Base-by-base conservation (phyloP, 208 protist species). In the Acanthamoeba sp. region DNA sequence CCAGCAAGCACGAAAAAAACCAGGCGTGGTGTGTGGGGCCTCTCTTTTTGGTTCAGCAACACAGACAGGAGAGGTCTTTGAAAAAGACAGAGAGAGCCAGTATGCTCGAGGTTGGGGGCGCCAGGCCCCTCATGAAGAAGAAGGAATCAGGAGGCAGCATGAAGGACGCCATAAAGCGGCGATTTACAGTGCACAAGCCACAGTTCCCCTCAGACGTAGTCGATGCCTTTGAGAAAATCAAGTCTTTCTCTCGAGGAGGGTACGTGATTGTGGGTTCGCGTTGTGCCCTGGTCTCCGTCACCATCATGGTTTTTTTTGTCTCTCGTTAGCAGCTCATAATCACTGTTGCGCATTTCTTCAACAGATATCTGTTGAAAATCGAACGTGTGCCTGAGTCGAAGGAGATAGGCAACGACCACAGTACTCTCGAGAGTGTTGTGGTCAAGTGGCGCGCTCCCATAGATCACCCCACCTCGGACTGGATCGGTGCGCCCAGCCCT, bases 381-480 rank as follows among this genome's bases (percentile, higher is more conserved):
- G 50, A 48, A 34, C 55, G 84, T 7, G 12, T n/a, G 62, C 66
- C n/a, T 38, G 50, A 62, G 34, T 38, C 55, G 82, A 38, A 52
- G 34, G 29, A 38, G 22, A 34, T 24, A 2, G 18, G 38, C 34
- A 82, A 7, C 34, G 84, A 91, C 59, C 29, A 69, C 29, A 24
- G n/a, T 16, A 4, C 29, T 3, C 32, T 48, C 10, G 36, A 91
- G 32, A 32, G 84, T n/a, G 7, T 91, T 69, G 32, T 45, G 27
- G 50, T 93, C 34, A 93, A 93, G 62, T 93, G 89, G 89, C 55
- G 89, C 16, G 89, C 89, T 29, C 89, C 89, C 34, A 62, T 62
- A 24, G 89, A 93, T 62, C 89, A 93, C 40, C 89, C 57, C n/a
- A 82, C 89, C 34, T 82, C 64, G 1, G 89, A 93, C 42, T 93